Evolutionary conservation across 2,329 filamentous ascomycete genomes (phyloP), one percentile per base, ranked within the genome.

Genomic region (Aschersonia sp.): DNA sequence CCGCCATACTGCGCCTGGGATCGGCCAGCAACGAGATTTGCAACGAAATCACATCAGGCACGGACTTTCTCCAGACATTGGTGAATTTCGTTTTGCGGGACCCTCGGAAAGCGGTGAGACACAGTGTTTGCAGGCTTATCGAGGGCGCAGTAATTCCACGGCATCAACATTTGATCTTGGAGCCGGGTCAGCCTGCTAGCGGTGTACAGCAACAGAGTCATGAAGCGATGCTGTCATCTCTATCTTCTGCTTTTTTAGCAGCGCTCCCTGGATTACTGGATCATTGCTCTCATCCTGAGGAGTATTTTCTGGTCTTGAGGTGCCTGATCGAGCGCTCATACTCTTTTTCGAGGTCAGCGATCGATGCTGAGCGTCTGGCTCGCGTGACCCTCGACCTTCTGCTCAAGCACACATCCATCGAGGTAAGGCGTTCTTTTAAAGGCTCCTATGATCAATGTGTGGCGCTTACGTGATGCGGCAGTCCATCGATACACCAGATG

Each of bases 261-360:
- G 58, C 67, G 7, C 53, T 71, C 12, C 56, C 61, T 7, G 53
- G 59, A 37, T 61, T 63, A 30, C 55, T 56, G 14, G 46, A 39
- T 5, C 53, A 59, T 46, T 59, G 63, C 32, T 48, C 47, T 30
- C 63, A 66, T 30, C 72, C 71, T 48, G 62, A 68, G 30, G 71
- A 77, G 45, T 55, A 72, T 12, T 68, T 79, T 46, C 52, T 53
- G 3, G 52, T 75, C 14, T 61, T 67, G 32, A 58, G 48, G 4
- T 32, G 45, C 41, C 43, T 51, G 5, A 35, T 49, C 35, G 47
- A 45, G 22, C 40, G 30, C 11, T 30, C n/a, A 9, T 45, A 30
- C 30, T 30, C 22, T 14, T 47, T 8, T 22, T 35, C 49, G 12
- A 51, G 56, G n/a, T 59, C 62, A 7, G 59, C 63, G 5, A 53